phyloP scores from a whole-genome alignment of 805 yeast genomes.

The Grigorovia jiainica region DNA sequence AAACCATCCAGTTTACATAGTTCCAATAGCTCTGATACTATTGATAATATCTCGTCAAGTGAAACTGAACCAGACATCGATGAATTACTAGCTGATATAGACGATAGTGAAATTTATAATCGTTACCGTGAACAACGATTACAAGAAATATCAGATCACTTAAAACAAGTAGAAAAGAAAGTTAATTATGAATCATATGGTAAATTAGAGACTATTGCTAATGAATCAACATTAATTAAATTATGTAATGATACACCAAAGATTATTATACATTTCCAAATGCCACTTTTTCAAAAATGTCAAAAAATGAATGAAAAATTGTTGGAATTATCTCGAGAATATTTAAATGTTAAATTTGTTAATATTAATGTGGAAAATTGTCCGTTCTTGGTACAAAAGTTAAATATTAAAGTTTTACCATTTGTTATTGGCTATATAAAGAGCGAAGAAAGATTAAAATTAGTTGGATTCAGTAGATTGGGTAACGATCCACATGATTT shows the following conservation, averaged over 20 bases:
- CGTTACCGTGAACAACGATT: slow-evolving; percentile 56
- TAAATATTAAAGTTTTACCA: slow-evolving; percentile 61
- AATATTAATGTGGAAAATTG: slow-evolving; percentile 54
- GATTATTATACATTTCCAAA: slow-evolving; percentile 54
- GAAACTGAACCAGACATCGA: slow-evolving; percentile 28
- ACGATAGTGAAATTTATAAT: slow-evolving; percentile 36
- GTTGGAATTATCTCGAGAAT: slow-evolving; percentile 42
- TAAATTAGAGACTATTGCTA: slow-evolving; percentile 30
- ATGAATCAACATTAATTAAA: slow-evolving; percentile 51
- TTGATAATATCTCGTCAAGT: neutral
- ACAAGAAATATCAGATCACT: slow-evolving; percentile 41
- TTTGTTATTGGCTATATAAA: slow-evolving; percentile 51
- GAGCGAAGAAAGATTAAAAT: slow-evolving; percentile 49
- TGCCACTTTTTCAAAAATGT: slow-evolving; percentile 54
- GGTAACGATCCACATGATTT: slow-evolving; percentile 42
- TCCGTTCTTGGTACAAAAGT: slow-evolving; percentile 60
- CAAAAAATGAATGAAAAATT: slow-evolving; percentile 43
- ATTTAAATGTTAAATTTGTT: slow-evolving; percentile 44
- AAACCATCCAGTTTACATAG: neutral
- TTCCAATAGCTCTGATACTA: no score
- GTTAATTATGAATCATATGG: slow-evolving; percentile 37
- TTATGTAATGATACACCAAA: slow-evolving; percentile 34
- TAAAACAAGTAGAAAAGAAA: slow-evolving; percentile 28
- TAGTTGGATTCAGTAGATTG: slow-evolving; percentile 63
- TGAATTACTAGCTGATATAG: slow-evolving; percentile 39